Conservation (phyloP, 805 yeast genomes). For the Vanderwaltozyma polyspora region DNA sequence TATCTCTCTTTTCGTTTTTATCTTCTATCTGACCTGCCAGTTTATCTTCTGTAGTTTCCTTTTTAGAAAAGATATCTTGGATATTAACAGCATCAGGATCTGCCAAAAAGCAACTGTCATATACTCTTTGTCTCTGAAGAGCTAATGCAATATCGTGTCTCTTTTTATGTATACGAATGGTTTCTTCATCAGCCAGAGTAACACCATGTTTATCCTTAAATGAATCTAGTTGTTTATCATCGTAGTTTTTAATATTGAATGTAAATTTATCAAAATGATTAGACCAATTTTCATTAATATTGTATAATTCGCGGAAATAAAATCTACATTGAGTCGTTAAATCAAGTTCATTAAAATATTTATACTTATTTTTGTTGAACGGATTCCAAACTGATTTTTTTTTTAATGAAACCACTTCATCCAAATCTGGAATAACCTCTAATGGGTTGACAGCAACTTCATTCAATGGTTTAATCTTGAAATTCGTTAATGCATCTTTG, state of each 20-base stretch:
- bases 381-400: background rate
- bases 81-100: background rate
- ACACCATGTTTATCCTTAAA: too few relatives aligned
- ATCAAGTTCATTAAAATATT: conserved; percentile 6
- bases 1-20: background rate
- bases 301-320: conserved; percentile 12
- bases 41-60: background rate
- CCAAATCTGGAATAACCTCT: conserved; percentile 9
- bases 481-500: background rate
- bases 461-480: background rate
- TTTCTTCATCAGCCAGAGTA: background rate
- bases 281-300: conserved; percentile 11
- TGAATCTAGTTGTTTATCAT: conserved; percentile 4
- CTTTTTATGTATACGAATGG: conserved; percentile 1
- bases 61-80: background rate
- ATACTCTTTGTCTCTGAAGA: conserved; percentile 12
- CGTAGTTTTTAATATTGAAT: conserved; percentile 7
- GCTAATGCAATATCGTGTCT: background rate
- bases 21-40: background rate
- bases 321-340: conserved; percentile 7
- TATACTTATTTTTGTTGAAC: conserved; percentile 2
- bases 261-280: conserved; percentile 5
- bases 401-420: conserved; percentile 2
- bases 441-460: conserved; percentile 11
- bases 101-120: conserved; percentile 12